Base-by-base conservation (phyloP, 108 stramenopile genomes). In the Epithemia pelagica region DNA sequence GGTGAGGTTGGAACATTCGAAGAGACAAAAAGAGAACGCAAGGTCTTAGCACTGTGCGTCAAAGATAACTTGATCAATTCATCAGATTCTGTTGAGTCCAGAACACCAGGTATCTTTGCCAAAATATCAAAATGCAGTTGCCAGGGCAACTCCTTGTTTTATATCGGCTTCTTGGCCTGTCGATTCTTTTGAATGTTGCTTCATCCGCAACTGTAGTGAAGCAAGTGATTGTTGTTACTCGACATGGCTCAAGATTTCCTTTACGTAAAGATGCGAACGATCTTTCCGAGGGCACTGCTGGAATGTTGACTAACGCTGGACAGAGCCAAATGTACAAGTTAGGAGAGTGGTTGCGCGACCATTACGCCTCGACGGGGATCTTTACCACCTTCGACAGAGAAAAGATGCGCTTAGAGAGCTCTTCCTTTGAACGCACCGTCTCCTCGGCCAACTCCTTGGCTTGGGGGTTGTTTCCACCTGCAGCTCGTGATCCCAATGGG, bases 191-290 rank as follows among this genome's bases (percentile, higher is more conserved):
- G 10, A 46, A 46, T 5, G 15, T 46, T 15, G 37, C 37, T 5
- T 46, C 37, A 15, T 46, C 37, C 10, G 59, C 24, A 30, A 28
- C 2, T 21, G 27, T 30, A 10, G 20, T 63, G 31, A 1, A 37
- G 2, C 81, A 82, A 60, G 52, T 78, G 30, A 77, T 78, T 55
- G 74, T 82, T 24, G 67, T 82, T 31, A 82, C 81, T 21, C 67
- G 81, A 2, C 81, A 82, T 61, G 81, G 81, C 0, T 55, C 72
- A 19, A 70, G 77, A 22, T 53, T 67, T 19, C 55, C 64, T 28
- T 28, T 78, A 21, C 31, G 62, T 7, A 78, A 82, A 59, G 56
- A 73, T 32, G 60, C 59, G 2, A 54, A 72, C 26, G 62, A 54
- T 25, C 30, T 75, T 30, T 22, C 52, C 19, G 77, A 75, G 66